Percentiles rank a stretch among this genome's conserved stretches.
These are phyloP conservation scores for Xylaria bambusicola DNA, from an alignment of 495 filamentous ascomycete genomes.

Conservation along the genomic window DNA sequence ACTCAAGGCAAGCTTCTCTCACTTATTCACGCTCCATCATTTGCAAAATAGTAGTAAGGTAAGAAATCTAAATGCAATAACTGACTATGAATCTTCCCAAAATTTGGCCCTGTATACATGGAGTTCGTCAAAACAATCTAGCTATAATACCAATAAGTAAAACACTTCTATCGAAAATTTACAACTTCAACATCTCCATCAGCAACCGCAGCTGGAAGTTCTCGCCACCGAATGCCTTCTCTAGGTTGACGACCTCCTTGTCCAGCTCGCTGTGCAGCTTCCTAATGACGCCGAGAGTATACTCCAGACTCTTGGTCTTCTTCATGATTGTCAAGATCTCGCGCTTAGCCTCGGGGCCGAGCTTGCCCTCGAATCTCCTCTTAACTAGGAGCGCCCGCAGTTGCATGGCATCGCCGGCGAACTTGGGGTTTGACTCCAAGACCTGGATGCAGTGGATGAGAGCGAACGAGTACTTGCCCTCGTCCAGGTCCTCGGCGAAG, in stretches of 20 bases:
- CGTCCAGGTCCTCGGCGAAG: conserved; percentile 15
- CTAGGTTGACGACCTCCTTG: not conserved
- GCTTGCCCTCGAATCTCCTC: not conserved
- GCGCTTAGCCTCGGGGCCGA: not conserved
- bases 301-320: not conserved
- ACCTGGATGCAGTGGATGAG: conserved; percentile 13
- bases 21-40: no score
- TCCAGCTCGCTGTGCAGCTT: not conserved
- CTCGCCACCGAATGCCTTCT: not conserved
- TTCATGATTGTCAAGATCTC: not conserved
- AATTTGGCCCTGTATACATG: no score
- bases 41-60: no score
- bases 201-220: not conserved
- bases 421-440: not conserved
- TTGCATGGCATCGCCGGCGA: not conserved
- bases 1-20: no score
- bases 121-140: no score
- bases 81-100: no score
- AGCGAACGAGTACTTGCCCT: conserved; percentile 14
- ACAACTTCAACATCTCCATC: conserved; percentile 6
- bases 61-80: no score
- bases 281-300: not conserved
- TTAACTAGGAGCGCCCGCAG: not conserved
- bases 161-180: not conserved
- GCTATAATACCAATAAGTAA: not conserved